Evolutionary conservation across 225 moss, liverwort and hornwort genomes (phyloP).

Genomic region (Ulota crispa): DNA sequence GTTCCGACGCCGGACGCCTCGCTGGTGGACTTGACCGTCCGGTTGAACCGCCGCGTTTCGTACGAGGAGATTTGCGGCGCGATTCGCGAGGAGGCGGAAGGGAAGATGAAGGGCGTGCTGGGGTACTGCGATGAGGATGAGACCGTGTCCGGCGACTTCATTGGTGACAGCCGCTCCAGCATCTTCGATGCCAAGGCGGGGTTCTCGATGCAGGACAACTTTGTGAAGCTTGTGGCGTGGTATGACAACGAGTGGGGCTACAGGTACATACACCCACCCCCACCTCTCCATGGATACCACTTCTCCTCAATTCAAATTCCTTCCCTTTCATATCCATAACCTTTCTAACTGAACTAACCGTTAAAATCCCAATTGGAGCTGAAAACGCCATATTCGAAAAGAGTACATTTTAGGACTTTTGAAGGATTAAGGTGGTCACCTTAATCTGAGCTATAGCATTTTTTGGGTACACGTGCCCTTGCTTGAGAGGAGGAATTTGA

Average conservation of each 20-base stretch:
- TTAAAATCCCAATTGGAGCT: too few relatives aligned
- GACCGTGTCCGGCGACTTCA: conserved; percentile 26
- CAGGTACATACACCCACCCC: conserved; percentile 30
- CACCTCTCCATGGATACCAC: background rate
- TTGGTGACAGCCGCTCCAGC: conserved; percentile 53
- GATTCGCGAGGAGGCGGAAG: conserved; percentile 50
- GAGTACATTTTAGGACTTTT: too few relatives aligned
- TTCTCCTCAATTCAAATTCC: background rate
- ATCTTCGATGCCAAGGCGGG: conserved; percentile 59
- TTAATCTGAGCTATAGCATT: too few relatives aligned
- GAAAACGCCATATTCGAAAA: too few relatives aligned
- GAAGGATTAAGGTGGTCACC: too few relatives aligned
- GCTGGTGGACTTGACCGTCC: conserved; percentile 50
- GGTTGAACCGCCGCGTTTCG: conserved; percentile 27
- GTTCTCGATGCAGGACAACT: conserved; percentile 34
- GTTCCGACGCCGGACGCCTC: conserved; percentile 51
- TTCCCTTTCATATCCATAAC: background rate
- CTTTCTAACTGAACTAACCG: background rate
- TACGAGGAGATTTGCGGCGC: conserved; percentile 53
- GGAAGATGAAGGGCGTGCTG: conserved; percentile 50
- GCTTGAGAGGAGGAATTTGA: too few relatives aligned
- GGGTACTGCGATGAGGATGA: conserved; percentile 43
- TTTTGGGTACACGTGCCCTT: too few relatives aligned
- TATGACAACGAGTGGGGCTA: conserved; percentile 76
- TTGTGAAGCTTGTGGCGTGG: conserved; percentile 56